Percentiles rank a stretch among this genome's conserved stretches.
These are phyloP conservation scores for Colletotrichum sp. DNA, from an alignment of 2,329 filamentous ascomycete species.

Conservation along the genomic window DNA sequence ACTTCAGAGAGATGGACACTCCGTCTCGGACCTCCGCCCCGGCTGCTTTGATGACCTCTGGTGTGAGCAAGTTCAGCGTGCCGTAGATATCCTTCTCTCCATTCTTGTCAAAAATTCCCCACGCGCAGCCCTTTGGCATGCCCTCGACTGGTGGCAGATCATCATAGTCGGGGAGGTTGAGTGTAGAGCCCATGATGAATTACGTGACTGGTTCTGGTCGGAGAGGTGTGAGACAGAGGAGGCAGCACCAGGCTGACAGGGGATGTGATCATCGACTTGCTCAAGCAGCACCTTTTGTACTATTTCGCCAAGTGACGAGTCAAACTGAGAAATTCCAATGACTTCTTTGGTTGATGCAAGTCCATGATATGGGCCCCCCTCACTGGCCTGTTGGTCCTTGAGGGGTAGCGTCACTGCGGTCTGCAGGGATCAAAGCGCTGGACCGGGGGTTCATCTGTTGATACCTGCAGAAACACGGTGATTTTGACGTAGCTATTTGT, in stretches of 20 bases:
- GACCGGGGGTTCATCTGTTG: neutral
- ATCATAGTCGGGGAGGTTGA: conserved; percentile 48
- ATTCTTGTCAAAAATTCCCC: conserved; percentile 57
- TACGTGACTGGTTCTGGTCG: too few species aligned
- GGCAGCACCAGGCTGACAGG: fast-evolving
- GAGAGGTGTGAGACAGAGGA: neutral
- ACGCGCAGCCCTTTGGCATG: conserved; percentile 54
- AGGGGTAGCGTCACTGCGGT: neutral
- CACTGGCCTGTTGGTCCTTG: neutral
- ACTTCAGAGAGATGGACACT: conserved; percentile 59
- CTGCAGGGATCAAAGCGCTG: neutral
- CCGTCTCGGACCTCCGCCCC: conserved; percentile 50
- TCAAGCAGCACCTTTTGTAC: neutral
- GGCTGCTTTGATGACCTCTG: conserved; percentile 45
- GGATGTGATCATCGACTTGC: fast-evolving
- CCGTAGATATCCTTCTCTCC: conserved; percentile 55
- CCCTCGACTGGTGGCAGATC: conserved; percentile 44
- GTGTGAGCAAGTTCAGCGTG: conserved; percentile 58
- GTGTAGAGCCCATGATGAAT: neutral
- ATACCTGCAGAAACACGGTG: neutral
- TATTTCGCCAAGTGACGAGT: neutral
- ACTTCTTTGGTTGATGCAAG: neutral
- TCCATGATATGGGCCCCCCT: neutral
- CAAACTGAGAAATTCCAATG: neutral
- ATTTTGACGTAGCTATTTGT: neutral